Evolutionary conservation across 306 rosid genomes (phyloP).

Genomic region (Pyrus bretschneideri): DNA sequence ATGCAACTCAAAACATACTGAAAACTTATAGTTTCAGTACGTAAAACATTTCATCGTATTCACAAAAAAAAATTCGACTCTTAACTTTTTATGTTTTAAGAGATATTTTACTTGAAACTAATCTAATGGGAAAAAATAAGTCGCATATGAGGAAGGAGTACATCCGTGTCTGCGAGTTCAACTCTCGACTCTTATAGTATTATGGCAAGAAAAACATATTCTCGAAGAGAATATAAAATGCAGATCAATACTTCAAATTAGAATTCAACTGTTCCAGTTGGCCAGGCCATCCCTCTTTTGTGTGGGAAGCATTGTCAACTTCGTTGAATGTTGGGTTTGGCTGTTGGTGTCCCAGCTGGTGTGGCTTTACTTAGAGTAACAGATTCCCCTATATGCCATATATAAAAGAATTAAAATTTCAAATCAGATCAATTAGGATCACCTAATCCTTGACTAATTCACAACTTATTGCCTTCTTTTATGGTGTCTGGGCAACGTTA

Average conservation of each 20-base stretch:
- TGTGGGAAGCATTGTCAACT: not conserved
- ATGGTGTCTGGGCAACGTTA: not conserved
- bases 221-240: not conserved
- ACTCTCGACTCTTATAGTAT: too few relatives aligned
- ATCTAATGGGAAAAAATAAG: too few relatives aligned
- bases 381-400: constrained; percentile 17
- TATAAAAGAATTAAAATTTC: not conserved
- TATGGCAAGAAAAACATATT: too few relatives aligned
- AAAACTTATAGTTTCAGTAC: not conserved
- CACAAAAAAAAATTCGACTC: too few relatives aligned
- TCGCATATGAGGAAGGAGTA: too few relatives aligned
- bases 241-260: not conserved
- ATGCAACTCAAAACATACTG: too few relatives aligned
- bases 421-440: constrained; percentile 1
- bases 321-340: not conserved
- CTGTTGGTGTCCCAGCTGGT: constrained; percentile 39
- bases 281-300: not conserved
- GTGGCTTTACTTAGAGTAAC: constrained; percentile 44
- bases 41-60: not conserved
- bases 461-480: not conserved
- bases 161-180: accelerated
- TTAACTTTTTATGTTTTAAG: too few relatives aligned
- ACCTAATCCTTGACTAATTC: constrained; percentile 43
- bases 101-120: too few relatives aligned
- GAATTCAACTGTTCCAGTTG: not conserved